A percentile compares a stretch with the other conserved stretches of the same genome.
Evolutionary conservation across 257 asterid genomes (phyloP).

Genomic region (Nicotiana tabacum): DNA sequence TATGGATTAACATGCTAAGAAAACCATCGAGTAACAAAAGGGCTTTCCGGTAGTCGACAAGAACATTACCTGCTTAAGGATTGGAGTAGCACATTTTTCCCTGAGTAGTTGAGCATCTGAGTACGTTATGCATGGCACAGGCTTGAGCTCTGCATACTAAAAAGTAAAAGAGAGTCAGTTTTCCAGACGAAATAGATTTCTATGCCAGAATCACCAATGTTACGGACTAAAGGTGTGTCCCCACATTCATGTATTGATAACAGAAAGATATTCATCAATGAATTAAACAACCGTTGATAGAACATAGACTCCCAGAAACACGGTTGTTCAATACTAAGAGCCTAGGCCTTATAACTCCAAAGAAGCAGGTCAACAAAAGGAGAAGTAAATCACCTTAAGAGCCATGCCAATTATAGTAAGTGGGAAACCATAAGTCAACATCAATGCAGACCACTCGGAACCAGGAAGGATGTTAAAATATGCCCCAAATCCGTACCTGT

Average conservation of each 20-base stretch:
- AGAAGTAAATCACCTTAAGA: slow-evolving; percentile 60
- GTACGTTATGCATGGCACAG: slow-evolving; percentile 90
- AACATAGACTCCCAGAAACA: neutral
- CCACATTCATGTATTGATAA: neutral
- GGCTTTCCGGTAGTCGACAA: neutral
- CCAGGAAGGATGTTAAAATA: slow-evolving; percentile 96
- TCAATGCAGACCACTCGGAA: slow-evolving; percentile 96
- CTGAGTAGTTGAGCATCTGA: slow-evolving; percentile 69
- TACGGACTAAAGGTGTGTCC: neutral
- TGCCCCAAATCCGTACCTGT: slow-evolving; percentile 96
- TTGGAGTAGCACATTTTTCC: slow-evolving; percentile 87
- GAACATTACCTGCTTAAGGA: slow-evolving; percentile 74
- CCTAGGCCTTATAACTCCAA: neutral
- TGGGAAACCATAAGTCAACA: slow-evolving; percentile 98
- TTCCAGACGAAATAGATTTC: neutral
- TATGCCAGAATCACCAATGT: neutral
- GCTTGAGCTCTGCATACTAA: slow-evolving; percentile 99
- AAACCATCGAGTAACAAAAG: neutral
- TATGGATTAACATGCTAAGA: neutral
- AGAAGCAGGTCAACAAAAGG: neutral
- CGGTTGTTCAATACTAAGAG: neutral
- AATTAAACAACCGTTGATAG: neutral
- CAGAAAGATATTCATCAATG: neutral
- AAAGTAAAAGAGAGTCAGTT: slow-evolving; percentile 13
- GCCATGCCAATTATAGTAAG: slow-evolving; percentile 99